phyloP scores from a whole-genome alignment of 495 filamentous ascomycete species.

The Tirmania nivea region DNA sequence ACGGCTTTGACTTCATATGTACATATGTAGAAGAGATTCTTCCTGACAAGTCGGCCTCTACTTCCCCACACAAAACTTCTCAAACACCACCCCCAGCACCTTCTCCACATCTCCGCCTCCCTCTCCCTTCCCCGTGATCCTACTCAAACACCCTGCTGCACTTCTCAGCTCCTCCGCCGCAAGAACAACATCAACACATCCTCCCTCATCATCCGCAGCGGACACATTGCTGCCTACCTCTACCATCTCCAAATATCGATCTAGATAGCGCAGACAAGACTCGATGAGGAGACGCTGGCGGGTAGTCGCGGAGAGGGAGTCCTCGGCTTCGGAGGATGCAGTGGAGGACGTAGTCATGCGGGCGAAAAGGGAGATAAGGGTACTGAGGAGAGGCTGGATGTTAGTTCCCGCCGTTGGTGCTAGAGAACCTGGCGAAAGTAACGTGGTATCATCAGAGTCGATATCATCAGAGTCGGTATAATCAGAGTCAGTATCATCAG shows the following conservation, averaged over 20 bases:
- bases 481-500: too few relatives aligned
- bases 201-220: not conserved
- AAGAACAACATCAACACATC: slow-evolving; percentile 49
- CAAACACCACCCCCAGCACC: slow-evolving; percentile 89
- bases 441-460: too few relatives aligned
- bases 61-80: slow-evolving; percentile 39
- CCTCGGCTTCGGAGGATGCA: too few relatives aligned
- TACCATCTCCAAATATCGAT: slow-evolving; percentile 39
- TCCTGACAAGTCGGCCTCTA: too few relatives aligned
- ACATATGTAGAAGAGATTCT: too few relatives aligned
- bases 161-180: slow-evolving; percentile 77
- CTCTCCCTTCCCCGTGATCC: slow-evolving; percentile 72
- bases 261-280: slow-evolving; percentile 44
- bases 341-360: too few relatives aligned
- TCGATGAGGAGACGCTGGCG: slow-evolving; percentile 66
- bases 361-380: too few relatives aligned
- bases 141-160: slow-evolving; percentile 57
- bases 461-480: too few relatives aligned
- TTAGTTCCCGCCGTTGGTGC: slow-evolving; percentile 32
- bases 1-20: too few relatives aligned
- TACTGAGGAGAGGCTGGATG: slow-evolving; percentile 22
- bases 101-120: slow-evolving; percentile 81
- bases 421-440: too few relatives aligned
- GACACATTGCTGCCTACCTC: slow-evolving; percentile 4
- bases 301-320: slow-evolving; percentile 66